A percentile compares a stretch with the other conserved stretches of the same genome.
These are phyloP conservation scores for Calycina marina DNA, from an alignment of 2,329 filamentous ascomycete species.

Conservation along the genomic window DNA sequence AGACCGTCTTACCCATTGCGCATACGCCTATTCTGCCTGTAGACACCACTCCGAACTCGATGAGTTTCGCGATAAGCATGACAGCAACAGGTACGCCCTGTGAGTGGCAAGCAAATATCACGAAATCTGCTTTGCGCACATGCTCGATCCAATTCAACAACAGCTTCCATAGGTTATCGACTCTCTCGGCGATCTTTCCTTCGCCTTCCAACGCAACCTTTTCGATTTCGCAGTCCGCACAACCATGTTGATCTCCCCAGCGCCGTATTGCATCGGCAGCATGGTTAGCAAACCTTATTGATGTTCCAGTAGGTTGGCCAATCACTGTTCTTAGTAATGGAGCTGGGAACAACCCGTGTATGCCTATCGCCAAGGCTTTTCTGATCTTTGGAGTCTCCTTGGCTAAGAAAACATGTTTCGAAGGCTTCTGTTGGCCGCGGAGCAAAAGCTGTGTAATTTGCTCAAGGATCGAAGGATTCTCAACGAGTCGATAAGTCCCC, in stretches of 20 bases:
- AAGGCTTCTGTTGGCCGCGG: conserved; percentile 37
- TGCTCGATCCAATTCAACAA: conserved; percentile 90
- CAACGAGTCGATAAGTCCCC: conserved; percentile 51
- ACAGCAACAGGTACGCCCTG: conserved; percentile 90
- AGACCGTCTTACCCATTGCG: conserved; percentile 46
- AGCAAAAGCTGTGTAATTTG: conserved; percentile 46
- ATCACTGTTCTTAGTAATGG: conserved; percentile 78
- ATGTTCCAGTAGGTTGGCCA: conserved; percentile 90
- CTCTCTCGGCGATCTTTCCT: conserved; percentile 76
- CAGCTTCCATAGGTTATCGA: conserved; percentile 87
- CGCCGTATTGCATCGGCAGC: conserved; percentile 69
- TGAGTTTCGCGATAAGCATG: conserved; percentile 84
- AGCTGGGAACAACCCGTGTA: conserved; percentile 89
- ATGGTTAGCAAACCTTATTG: conserved; percentile 80
- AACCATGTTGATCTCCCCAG: conserved; percentile 66
- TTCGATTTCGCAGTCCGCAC: conserved; percentile 66
- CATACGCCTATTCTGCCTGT: conserved; percentile 72
- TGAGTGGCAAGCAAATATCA: conserved; percentile 85
- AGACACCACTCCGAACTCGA: conserved; percentile 74
- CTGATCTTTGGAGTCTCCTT: conserved; percentile 59
- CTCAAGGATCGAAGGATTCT: conserved; percentile 56
- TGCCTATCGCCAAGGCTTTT: conserved; percentile 81
- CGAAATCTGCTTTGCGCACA: conserved; percentile 73
- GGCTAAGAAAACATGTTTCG: conserved; percentile 57
- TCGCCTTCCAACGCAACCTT: conserved; percentile 92